Evolutionary conservation across 257 asterid genomes (phyloP), one percentile per base, ranked within the genome.

Genomic region (Nicotiana attenuata): DNA sequence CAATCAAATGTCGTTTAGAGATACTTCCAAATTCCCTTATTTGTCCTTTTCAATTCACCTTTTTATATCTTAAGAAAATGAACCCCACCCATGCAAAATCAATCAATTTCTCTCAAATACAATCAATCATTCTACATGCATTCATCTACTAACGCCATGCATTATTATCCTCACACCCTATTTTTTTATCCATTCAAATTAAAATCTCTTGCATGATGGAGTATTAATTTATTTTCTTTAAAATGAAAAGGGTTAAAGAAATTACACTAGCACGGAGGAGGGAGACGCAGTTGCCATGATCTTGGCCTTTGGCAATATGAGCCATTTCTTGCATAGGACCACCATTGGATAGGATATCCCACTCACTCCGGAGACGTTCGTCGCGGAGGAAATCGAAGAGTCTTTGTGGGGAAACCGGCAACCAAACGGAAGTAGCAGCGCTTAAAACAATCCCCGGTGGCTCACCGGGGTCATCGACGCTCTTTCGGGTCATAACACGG

Each of bases 251-350:
- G 73, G 56, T 78, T 38, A 0, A 57, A 50, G 45, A 33, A 65
- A 60, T 79, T 91, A 89, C 99, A 76, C 93, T 87, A 5, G 97
- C 93, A 13, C 98, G 92, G 3, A 96, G 95, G 84, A 96, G 96
- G 4, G 99, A 94, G 77, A 94, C 98, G 55, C 95, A 94, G 78
- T 94, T 96, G 89, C 94, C 96, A 57, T 88, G 98, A 76, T 92
- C 96, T 83, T 89, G 97, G 53, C 97, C 97, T 85, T 96, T 96
- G 77, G 98, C 97, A 29, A 96, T 92, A 66, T 90, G 97, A 26
- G 96, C 94, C 96, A 96, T 92, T 65, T 96, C 98, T 80, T 94
- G 98, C 98, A 96, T 94, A 17, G 98, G 99, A 1, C 97, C 99
- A 10, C 97, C 97, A 35, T 94, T 92, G 82, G 99, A 94, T 66